Evolutionary conservation across 2,329 filamentous ascomycete species (phyloP), one percentile per base, ranked within the genome.

Genomic region (Exophiala sp.): DNA sequence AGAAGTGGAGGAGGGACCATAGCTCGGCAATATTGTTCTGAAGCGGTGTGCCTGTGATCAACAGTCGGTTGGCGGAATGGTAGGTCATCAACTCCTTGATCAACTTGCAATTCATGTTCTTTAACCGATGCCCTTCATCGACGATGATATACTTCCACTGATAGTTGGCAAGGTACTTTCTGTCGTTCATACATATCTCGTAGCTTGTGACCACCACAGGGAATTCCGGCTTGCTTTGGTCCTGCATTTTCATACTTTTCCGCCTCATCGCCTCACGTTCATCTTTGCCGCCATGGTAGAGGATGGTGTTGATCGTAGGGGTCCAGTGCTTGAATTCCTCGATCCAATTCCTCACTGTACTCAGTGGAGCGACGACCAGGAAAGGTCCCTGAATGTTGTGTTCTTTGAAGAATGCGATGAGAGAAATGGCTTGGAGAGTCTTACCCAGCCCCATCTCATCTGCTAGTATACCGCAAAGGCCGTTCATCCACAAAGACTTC

Each of bases 91-190:
- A 72, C 58, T 95, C 88, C 41, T 88, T 85, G 56, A 97, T 95
- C 0, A 98, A 75, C 50, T 88, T 86, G 23, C 91, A 94, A 43
- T 97, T 90, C 56, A 95, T 85, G 58, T 98, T 98, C 72, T 98
- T 98, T 77, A 98, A 83, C 1, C 93, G 85, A 65, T 98, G 93
- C 0, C 93, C 93, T 69, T 98, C 93, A 60, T 98, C 91, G 82
- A 98, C 95, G 58, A 98, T 93, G 62, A 98, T 96, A 60, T 95
- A 96, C 46, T 94, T 88, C 93, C 93, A 98, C 29, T 89, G 85
- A 49, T 95, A 91, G 50, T 85, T 84, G 0, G 82, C 82, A 3
- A 98, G 71, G 29, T 83, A 83, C 45, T 88, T 85, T 30, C 87
- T 82, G 64, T 98, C 93, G 60, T 88, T 84, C 69, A 98, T 83